Evolutionary conservation across 202 grass and related monocot species (phyloP).

Genomic region (Hordeum pubiflorum): DNA sequence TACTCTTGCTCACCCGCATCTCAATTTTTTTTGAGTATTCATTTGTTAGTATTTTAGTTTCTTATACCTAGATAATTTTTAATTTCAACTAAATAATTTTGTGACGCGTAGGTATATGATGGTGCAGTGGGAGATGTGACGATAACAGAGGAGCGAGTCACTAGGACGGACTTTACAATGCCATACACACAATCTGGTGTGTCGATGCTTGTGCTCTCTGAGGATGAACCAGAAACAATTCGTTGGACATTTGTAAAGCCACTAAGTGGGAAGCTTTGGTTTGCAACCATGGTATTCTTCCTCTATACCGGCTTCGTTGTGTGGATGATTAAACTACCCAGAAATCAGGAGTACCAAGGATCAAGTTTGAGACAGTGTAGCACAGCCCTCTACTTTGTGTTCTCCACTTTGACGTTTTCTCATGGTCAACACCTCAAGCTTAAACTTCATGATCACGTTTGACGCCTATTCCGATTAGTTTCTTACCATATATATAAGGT

Average conservation of each 20-base stretch:
- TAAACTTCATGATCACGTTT: neutral
- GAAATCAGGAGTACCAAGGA: too few species aligned
- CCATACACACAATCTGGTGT: too few species aligned
- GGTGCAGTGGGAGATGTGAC: conserved; percentile 50
- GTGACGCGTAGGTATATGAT: conserved; percentile 35
- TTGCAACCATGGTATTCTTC: too few species aligned
- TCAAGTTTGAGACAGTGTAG: neutral
- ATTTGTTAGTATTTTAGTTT: neutral
- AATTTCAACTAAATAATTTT: too few species aligned
- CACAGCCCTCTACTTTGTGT: conserved; percentile 32
- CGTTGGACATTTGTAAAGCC: too few species aligned
- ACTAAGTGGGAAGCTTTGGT: too few species aligned
- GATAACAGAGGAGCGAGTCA: conserved; percentile 19
- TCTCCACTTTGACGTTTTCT: too few species aligned
- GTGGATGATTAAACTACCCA: too few species aligned
- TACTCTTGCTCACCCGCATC: neutral
- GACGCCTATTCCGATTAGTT: neutral
- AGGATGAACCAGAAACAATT: too few species aligned
- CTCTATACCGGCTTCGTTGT: too few species aligned
- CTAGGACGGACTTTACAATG: too few species aligned
- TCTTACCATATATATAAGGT: neutral
- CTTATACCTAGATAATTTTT: neutral
- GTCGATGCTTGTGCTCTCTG: too few species aligned
- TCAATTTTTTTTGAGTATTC: neutral
- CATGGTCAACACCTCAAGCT: neutral